Evolutionary conservation across 768 basidiomycete species (phyloP), one percentile per base, ranked within the genome.

Genomic region (Omphalotus guepiniiformis): DNA sequence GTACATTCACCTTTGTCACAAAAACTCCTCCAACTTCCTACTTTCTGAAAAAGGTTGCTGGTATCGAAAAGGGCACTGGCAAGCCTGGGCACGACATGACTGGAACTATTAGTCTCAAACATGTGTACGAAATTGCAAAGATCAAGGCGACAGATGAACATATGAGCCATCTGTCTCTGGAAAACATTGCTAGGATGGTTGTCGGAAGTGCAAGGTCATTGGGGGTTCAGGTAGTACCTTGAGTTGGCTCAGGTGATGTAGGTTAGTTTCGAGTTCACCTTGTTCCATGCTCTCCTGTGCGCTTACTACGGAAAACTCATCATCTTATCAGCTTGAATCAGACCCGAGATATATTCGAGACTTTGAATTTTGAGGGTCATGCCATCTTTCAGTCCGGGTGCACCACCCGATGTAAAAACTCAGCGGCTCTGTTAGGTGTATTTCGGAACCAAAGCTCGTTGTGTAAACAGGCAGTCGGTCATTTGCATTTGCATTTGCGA

Each of bases 121-220:
- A 97, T 74, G 79, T 98, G 63, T 97, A 93, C 67, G 96, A 98
- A 75, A 96, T 99, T 63, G 92, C 95, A 29, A 95, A 90, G 77
- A 88, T 99, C 66, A 99, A 99, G 73, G 78, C 82, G 44, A 80
- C 77, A 60, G 96, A 99, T 70, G 86, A 86, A 53, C 86, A 92
- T 64, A 71, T 96, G 74, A 87, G 80, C 70, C 87, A 88, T 61
- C 75, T 96, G 54, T 80, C 82, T 53, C 74, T 95, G 53, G 89
- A 96, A 73, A 82, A 83, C 57, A 85, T 99, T 42, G 86, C 91
- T 23, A 85, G 85, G 61, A 89, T 88, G 64, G 75, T 98, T 53
- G 71, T 96, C 55, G 94, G 92, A 41, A 90, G 87, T 56, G 93
- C 93, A 42, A 84, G 74, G 73, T 91, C 85, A 52, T 70, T 96